Percentiles rank a stretch among this genome's conserved stretches.
phyloP scores from a whole-genome alignment of 108 stramenopile genomes.

The Aurantiochytrium sp. region DNA sequence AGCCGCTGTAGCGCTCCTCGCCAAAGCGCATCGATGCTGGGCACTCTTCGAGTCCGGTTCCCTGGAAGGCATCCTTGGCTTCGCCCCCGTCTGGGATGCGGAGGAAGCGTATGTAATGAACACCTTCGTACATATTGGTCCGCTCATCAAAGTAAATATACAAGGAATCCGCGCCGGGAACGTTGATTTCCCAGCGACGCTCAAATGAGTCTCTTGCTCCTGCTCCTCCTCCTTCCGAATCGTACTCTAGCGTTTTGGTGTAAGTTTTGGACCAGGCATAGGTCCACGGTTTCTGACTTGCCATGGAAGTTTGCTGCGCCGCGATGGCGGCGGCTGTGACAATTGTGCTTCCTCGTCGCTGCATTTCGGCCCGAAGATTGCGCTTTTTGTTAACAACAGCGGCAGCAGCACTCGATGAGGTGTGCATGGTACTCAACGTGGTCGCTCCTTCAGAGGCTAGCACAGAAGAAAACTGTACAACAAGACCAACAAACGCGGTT shows the following conservation, averaged over 20 bases:
- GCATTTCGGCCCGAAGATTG: neutral
- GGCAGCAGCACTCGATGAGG: neutral
- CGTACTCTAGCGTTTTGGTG: neutral
- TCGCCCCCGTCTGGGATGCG: neutral
- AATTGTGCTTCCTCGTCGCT: neutral
- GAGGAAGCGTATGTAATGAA: neutral
- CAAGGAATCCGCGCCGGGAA: neutral
- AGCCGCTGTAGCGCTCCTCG: neutral
- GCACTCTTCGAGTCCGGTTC: neutral
- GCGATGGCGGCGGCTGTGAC: neutral
- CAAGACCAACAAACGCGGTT: neutral
- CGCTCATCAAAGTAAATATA: neutral
- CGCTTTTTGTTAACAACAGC: neutral
- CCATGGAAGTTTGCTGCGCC: neutral
- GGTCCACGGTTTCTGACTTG: neutral
- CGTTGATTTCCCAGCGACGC: neutral
- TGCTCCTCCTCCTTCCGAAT: neutral
- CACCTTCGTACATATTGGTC: neutral
- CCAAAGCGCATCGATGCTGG: neutral
- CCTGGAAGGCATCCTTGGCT: neutral
- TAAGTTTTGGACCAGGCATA: neutral
- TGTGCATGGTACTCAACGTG: no score
- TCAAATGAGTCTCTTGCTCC: neutral
- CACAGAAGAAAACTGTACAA: neutral
- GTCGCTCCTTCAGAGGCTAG: neutral